Evolutionary conservation across 2,329 filamentous ascomycete genomes (phyloP).

Genomic region (Phialophora tarda): DNA sequence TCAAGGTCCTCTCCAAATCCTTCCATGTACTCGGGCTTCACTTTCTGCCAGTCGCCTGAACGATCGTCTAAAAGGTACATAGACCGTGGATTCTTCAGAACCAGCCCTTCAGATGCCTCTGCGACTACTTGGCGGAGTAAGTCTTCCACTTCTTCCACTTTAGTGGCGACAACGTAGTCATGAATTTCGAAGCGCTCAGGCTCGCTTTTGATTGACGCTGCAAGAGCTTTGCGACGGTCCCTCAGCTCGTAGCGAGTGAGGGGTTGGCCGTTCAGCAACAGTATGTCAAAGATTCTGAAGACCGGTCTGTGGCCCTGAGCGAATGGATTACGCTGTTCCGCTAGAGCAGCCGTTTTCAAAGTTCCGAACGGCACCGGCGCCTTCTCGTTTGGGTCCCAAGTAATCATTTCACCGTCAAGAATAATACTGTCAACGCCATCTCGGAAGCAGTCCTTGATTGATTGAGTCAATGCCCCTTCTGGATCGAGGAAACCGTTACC

Average conservation of each 20-base stretch:
- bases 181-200: constrained; percentile 84
- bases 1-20: constrained; percentile 95
- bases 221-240: constrained; percentile 77
- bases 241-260: constrained; percentile 82
- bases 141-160: constrained; percentile 75
- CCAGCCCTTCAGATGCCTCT: constrained; percentile 84
- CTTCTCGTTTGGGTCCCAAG: constrained; percentile 87
- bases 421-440: constrained; percentile 82
- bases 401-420: constrained; percentile 97
- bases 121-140: constrained; percentile 81
- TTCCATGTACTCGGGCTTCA: constrained; percentile 98
- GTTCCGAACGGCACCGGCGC: constrained; percentile 89
- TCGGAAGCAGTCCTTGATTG: constrained; percentile 77
- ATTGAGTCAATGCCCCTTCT: constrained; percentile 76
- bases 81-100: constrained; percentile 90
- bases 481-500: constrained; percentile 76
- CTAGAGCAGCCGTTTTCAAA: constrained; percentile 85
- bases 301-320: constrained; percentile 72
- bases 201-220: constrained; percentile 71
- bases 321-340: constrained; percentile 76
- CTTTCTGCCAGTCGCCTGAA: constrained; percentile 97
- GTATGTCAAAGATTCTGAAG: constrained; percentile 86
- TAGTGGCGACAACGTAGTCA: constrained; percentile 68
- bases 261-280: constrained; percentile 81
- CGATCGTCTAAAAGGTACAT: constrained; percentile 85